Base-by-base conservation (phyloP, 257 asterid species). In the Phtheirospermum japonicum region DNA sequence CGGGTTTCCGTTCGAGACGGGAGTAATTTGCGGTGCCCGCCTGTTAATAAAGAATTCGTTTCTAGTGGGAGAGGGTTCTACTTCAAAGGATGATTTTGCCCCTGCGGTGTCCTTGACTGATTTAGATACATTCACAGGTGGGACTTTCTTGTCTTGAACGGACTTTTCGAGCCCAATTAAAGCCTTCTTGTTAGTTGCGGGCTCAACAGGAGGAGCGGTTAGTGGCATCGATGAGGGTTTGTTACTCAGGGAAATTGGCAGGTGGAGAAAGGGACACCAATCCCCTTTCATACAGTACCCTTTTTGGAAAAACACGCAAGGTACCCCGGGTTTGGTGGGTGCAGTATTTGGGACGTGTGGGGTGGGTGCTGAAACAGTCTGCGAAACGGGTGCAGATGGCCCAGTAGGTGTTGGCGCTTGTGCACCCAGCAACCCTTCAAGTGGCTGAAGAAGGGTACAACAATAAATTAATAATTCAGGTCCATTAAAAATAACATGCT, bases 241-340 rank as follows among this genome's bases (percentile, higher is more conserved):
- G 69, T 72, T 80, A 62, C 57, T 77, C 63, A 66, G 56, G 57
- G 83, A 56, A 53, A 65, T 72, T 39, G 95, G 90, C 33, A 65
- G 77, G 53, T 90, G 97, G 65, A 80, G 76, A 66, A 85, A 90
- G 1, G 82, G 87, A 70, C 97, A 90, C 90, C 96, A 83, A 73
- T 90, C 93, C 17, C 97, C 97, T 79, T 79, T 90, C 34, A 83
- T 53, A 61, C 97, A 90, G 69, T 49, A 39, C 20, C 96, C 95
- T 57, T 83, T 84, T 73, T 83, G 96, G 76, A 90, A 90, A 79
- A 80, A 90, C 34, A 87, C 61, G 59, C 97, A 90, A 4, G 96
- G 72, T 32, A 85, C 95, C 14, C 77, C 81, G 51, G 69, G 96
- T 65, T 85, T 90, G 61, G 68, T 64, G n/a, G 90, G 26, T 54